Percentiles rank a stretch among this genome's conserved stretches.
These are phyloP conservation scores for Lasiosphaeria miniovina DNA, from an alignment of 495 filamentous ascomycete species.

Conservation along the genomic window DNA sequence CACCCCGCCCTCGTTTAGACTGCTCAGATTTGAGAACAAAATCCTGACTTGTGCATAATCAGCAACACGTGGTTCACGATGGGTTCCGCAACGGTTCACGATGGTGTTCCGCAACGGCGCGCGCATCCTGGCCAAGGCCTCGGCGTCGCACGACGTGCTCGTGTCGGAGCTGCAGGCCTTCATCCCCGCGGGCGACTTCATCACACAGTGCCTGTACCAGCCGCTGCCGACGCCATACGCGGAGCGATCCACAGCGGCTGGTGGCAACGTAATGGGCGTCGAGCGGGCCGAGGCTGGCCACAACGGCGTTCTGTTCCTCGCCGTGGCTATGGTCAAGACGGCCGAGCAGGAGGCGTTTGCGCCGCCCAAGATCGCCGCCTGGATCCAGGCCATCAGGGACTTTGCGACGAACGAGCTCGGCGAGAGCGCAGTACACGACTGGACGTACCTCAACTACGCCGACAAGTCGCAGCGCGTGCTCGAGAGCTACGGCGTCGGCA, in stretches of 20 bases:
- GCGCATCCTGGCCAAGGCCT: constrained; percentile 22
- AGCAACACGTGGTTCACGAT: constrained; percentile 32
- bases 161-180: constrained; percentile 19
- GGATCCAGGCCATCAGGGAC: constrained; percentile 13
- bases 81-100: too few relatives aligned
- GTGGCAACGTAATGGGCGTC: constrained; percentile 55
- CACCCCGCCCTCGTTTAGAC: too few relatives aligned
- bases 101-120: constrained; percentile 27
- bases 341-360: constrained; percentile 22
- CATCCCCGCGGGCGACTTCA: constrained; percentile 28
- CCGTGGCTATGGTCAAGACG: constrained; percentile 17
- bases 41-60: constrained; percentile 1
- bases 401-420: constrained; percentile 15
- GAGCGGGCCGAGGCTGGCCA: constrained; percentile 34
- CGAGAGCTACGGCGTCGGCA: constrained; percentile 45
- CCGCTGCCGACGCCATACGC: constrained; percentile 41
- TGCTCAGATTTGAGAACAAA: constrained; percentile 3
- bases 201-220: constrained; percentile 48
- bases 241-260: constrained; percentile 38
- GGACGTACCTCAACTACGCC: constrained; percentile 42
- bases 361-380: constrained; percentile 12
- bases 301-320: constrained; percentile 23
- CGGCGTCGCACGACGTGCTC: constrained; percentile 21
- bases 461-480: constrained; percentile 42
- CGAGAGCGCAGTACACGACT: constrained; percentile 26